Evolutionary conservation across 2,329 filamentous ascomycete genomes (phyloP), one percentile per base, ranked within the genome.

Genomic region (Beauveria brongniartii): DNA sequence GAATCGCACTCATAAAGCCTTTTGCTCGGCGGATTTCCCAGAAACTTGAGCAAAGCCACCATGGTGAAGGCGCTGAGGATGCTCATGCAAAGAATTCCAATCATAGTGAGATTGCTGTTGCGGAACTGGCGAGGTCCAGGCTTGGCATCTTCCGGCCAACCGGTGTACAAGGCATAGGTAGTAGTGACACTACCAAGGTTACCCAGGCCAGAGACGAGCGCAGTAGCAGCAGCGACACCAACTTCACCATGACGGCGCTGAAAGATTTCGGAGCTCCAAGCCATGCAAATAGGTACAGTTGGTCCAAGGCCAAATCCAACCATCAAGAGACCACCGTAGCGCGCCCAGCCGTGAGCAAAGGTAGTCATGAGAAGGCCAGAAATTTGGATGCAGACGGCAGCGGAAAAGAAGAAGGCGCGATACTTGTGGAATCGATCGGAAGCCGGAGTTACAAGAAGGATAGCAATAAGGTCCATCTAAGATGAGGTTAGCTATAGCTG

Each of bases 241-340:
- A 96, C 90, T 73, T 96, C 92, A 52, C 92, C 91, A 69, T 96
- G 92, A 14, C 92, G 88, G 37, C 83, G 83, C 75, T 96, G 91
- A 78, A 96, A 96, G 69, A 96, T 88, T 74, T 96, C 90, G 64
- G 86, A 90, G 37, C 90, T 91, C 92, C 92, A 96, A 41, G 91
- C 88, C 92, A 96, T 96, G 72, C 90, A 93, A 69, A 93, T 93
- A 12, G 92, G 92, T 1, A 96, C 91, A 0, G 92, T 96, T 3
- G 92, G 92, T 1, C 92, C 92, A 2, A 96, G 85, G 0, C 92
- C 92, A 69, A 96, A 96, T 5, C 92, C 92, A 41, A 96, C 88
- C 75, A 96, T 87, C 55, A 96, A 77, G n/a, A 96, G 83, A 4
- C 92, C 92, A 53, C 89, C 90, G 70, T 96, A 96, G 47, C 91